A percentile compares a stretch with the other conserved stretches of the same genome.
Conservation (phyloP, 768 basidiomycete genomes). For the Mycena albidolilacea region DNA sequence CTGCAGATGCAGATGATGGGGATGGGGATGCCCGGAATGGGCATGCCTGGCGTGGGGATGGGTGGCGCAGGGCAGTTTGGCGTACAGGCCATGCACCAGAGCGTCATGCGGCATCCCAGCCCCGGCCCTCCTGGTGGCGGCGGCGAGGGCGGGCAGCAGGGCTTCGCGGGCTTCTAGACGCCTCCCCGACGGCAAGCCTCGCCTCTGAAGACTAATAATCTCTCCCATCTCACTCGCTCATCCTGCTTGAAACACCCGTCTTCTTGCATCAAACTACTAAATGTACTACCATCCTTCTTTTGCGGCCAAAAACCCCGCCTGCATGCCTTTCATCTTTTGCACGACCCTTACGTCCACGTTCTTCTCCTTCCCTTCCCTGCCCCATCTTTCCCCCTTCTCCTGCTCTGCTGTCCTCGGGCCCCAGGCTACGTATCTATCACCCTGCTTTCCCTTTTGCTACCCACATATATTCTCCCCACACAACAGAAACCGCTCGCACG, state of each 20-base stretch:
- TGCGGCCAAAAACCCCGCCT: background rate
- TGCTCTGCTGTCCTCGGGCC: constrained; percentile 33
- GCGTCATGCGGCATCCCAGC: constrained; percentile 87
- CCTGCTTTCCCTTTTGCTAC: constrained; percentile 19
- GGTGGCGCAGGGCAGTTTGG: constrained; percentile 63
- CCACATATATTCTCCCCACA: constrained; percentile 13
- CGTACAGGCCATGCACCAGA: constrained; percentile 86
- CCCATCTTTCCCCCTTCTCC: constrained; percentile 7
- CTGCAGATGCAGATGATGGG: constrained; percentile 74
- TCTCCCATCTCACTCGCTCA: background rate
- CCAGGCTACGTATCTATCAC: constrained; percentile 27
- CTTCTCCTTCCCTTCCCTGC: background rate
- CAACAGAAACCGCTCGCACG: constrained; percentile 14
- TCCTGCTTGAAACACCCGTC: background rate
- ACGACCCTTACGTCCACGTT: constrained; percentile 23
- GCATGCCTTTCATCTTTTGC: constrained; percentile 3
- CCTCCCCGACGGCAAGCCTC: background rate
- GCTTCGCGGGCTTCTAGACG: constrained; percentile 57
- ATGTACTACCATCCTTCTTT: constrained; percentile 22
- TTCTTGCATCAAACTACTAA: constrained; percentile 29
- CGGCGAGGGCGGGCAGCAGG: constrained; percentile 56
- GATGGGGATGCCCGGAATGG: constrained; percentile 70
- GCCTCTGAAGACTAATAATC: too few species aligned
- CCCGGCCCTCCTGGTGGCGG: constrained; percentile 64
- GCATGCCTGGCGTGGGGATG: constrained; percentile 55